These are phyloP conservation scores for Boletus rubroflammeus DNA, from an alignment of 768 basidiomycete species.

Conservation along the genomic window DNA sequence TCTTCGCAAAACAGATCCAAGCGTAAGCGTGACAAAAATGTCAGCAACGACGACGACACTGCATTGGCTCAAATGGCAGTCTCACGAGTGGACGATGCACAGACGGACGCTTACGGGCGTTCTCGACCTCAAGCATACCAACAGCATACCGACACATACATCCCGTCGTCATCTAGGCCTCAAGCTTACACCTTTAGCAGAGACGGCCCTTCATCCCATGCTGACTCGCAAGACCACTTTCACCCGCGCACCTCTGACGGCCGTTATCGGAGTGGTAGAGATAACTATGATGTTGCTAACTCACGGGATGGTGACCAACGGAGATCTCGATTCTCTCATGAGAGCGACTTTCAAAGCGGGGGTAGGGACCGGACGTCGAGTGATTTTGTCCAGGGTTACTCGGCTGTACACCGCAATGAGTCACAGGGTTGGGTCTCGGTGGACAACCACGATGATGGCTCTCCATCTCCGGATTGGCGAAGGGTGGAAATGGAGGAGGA, in stretches of 20 bases:
- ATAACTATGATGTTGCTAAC: conserved; percentile 43
- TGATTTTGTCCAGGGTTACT: conserved; percentile 44
- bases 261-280: conserved; percentile 51
- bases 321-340: conserved; percentile 37
- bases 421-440: conserved; percentile 40
- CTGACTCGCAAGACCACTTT: conserved; percentile 42
- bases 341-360: conserved; percentile 40
- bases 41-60: conserved; percentile 46
- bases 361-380: conserved; percentile 44
- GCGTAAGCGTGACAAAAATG: conserved; percentile 51
- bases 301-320: conserved; percentile 47
- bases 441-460: conserved; percentile 41
- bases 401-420: conserved; percentile 46
- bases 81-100: conserved; percentile 49
- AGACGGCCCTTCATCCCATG: conserved; percentile 50
- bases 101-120: conserved; percentile 52
- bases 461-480: conserved; percentile 44
- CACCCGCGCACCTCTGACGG: conserved; percentile 41
- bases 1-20: conserved; percentile 40
- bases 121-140: conserved; percentile 42
- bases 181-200: conserved; percentile 47
- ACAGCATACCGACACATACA: conserved; percentile 43
- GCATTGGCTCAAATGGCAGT: conserved; percentile 35
- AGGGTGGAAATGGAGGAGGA: conserved; percentile 37
- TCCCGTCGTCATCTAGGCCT: conserved; percentile 42